Percentiles rank a stretch among this genome's conserved stretches.
phyloP scores from a whole-genome alignment of 1,284 basidiomycete genomes.

The Neolentinus lepideus region DNA sequence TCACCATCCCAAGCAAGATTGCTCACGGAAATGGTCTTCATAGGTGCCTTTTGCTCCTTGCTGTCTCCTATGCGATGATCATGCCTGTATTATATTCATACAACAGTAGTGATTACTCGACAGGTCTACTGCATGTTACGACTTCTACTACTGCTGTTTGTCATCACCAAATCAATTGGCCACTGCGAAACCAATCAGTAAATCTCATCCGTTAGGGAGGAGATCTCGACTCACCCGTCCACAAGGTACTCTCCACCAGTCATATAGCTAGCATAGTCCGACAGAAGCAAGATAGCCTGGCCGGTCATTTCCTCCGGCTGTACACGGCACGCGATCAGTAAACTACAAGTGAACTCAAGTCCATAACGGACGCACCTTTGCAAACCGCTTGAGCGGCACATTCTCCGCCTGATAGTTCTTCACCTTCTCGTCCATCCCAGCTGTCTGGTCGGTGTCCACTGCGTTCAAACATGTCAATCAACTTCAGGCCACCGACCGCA shows the following conservation, averaged over 20 bases:
- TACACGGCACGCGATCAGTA: neutral
- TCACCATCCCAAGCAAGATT: too few species aligned
- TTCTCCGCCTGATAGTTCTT: constrained; percentile 25
- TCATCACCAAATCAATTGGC: too few species aligned
- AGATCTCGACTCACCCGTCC: constrained; percentile 28
- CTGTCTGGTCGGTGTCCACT: constrained; percentile 30
- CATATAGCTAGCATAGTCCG: constrained; percentile 31
- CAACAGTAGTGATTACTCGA: too few species aligned
- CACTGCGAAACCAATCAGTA: too few species aligned
- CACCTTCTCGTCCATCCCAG: constrained; percentile 25
- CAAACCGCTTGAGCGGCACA: constrained; percentile 35
- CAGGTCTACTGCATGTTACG: too few species aligned
- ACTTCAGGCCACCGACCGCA: constrained; percentile 22
- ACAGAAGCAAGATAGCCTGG: constrained; percentile 36
- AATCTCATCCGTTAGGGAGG: neutral
- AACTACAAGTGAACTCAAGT: constrained; percentile 12
- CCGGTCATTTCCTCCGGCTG: constrained; percentile 37
- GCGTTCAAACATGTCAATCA: neutral
- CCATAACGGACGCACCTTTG: constrained; percentile 7
- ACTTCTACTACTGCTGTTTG: too few species aligned
- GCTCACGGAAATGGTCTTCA: too few species aligned
- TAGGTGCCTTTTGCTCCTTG: too few species aligned
- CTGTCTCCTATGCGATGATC: too few species aligned
- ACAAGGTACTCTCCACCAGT: constrained; percentile 36
- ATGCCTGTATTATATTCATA: too few species aligned